Base-by-base conservation (phyloP, 768 basidiomycete species). In the Psilocybe azurescens region DNA sequence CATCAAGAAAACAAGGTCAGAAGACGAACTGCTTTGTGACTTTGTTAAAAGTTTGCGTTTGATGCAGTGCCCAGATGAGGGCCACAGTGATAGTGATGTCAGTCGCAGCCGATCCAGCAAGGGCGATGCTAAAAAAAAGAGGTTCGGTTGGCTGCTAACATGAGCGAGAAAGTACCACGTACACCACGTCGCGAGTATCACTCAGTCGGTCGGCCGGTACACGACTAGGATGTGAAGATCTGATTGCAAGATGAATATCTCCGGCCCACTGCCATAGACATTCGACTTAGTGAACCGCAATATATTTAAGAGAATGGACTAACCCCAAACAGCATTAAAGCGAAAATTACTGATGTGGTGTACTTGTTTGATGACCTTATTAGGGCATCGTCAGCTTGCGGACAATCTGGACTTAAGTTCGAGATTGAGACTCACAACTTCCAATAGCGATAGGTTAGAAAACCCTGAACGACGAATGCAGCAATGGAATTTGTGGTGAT, bases 391-490 rank as follows among this genome's bases (percentile, higher is more conserved):
- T n/a, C 16, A 30, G 3, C 14, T 5, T 13, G 13, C 29, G 7
- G 5, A 30, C 14, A 49, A 29, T 10, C 46, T 20, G 8, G 1
- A 3, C 5, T 46, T 18, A 33, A 24, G 24, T 24, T 24, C 24
- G 24, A 24, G 20, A 29, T 5, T n/a, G 11, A 47, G 46, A 53
- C 64, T 55, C 30, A 61, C 64, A 65, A 39, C 47, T 20, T 61
- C 57, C 56, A 65, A 38, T 65, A 61, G 11, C 64, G 33, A 30
- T 58, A 58, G 16, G 61, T 47, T 53, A 65, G 57, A 53, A 61
- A 65, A 7, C 46, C 24, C 39, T 65, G 64, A 29, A 65, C 60
- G 9, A 61, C 56, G 24, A 59, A 41, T 6, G 60, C 44, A 13
- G 38, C 32, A 24, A 61, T n/a, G 24, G 51, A 46, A 20, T 65